Evolutionary conservation across 768 basidiomycete genomes (phyloP).

Genomic region (Suillus alpinus): DNA sequence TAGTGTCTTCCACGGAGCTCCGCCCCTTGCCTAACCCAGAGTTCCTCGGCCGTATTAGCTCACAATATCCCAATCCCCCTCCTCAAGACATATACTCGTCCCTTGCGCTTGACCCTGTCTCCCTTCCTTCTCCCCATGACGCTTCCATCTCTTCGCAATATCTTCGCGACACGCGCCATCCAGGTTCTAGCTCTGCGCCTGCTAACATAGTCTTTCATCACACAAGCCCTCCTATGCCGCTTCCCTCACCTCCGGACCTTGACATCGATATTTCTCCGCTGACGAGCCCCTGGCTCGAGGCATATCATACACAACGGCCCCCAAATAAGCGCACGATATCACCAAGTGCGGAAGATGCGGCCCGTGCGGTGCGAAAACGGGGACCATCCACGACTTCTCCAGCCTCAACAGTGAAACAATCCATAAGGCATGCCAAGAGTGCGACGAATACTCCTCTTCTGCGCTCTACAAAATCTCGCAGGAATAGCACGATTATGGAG

Average conservation of each 20-base stretch:
- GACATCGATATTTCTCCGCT: conserved; percentile 77
- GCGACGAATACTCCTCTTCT: conserved; percentile 61
- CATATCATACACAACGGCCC: conserved; percentile 41
- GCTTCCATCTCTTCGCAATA: conserved; percentile 25
- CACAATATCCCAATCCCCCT: conserved; percentile 39
- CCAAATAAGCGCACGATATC: conserved; percentile 57
- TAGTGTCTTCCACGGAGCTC: conserved; percentile 66
- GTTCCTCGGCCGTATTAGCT: conserved; percentile 61
- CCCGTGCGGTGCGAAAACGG: conserved; percentile 49
- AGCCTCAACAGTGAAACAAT: conserved; percentile 10
- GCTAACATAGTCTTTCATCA: conserved; percentile 66
- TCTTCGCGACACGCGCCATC: conserved; percentile 25
- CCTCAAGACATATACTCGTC: conserved; percentile 25
- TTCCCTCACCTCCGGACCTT: conserved; percentile 49
- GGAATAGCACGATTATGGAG: conserved; percentile 41
- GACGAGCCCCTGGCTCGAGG: conserved; percentile 78
- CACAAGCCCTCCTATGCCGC: conserved; percentile 35
- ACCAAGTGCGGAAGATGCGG: conserved; percentile 51
- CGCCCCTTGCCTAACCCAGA: conserved; percentile 57
- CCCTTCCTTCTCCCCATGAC: conserved; percentile 28
- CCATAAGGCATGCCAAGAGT: conserved; percentile 38
- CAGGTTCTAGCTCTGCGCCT: conserved; percentile 60
- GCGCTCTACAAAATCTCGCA: conserved; percentile 41
- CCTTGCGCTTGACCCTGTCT: conserved; percentile 24
- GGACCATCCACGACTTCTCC: conserved; percentile 34